Evolutionary conservation across 257 asterid genomes (phyloP).

Genomic region (Thymus mandschuricus): DNA sequence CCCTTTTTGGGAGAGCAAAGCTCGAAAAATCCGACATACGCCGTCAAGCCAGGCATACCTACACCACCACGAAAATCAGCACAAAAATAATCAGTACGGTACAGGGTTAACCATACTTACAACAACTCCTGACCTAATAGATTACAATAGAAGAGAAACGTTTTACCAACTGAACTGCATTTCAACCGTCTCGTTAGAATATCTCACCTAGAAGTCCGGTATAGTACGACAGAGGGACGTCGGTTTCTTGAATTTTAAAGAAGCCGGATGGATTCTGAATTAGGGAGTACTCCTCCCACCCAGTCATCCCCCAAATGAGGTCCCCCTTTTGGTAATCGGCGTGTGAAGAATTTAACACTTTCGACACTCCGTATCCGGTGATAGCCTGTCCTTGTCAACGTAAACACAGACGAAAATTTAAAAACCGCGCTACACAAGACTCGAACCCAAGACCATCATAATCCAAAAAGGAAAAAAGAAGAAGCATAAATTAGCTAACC

Average conservation of each 20-base stretch:
- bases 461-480: too few relatives aligned
- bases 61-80: background rate
- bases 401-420: background rate
- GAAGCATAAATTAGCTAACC: background rate
- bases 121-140: too few relatives aligned
- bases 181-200: too few relatives aligned
- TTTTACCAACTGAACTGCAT: too few relatives aligned
- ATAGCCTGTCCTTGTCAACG: background rate
- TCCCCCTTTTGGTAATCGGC: constrained; percentile 51
- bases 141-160: too few relatives aligned
- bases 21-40: constrained; percentile 43
- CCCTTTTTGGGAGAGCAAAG: constrained; percentile 44
- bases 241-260: constrained; percentile 38
- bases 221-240: constrained; percentile 37
- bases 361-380: constrained; percentile 28
- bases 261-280: constrained; percentile 24
- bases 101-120: too few relatives aligned
- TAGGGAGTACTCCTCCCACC: constrained; percentile 62
- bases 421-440: too few relatives aligned
- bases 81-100: too few relatives aligned
- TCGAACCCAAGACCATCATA: too few relatives aligned
- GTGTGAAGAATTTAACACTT: constrained; percentile 45
- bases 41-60: constrained; percentile 61
- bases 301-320: constrained; percentile 50
- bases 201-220: constrained; percentile 27